Evolutionary conservation across 1,139 yeast species (phyloP), one percentile per base, ranked within the genome.

Genomic region (Diutina siamensis): DNA sequence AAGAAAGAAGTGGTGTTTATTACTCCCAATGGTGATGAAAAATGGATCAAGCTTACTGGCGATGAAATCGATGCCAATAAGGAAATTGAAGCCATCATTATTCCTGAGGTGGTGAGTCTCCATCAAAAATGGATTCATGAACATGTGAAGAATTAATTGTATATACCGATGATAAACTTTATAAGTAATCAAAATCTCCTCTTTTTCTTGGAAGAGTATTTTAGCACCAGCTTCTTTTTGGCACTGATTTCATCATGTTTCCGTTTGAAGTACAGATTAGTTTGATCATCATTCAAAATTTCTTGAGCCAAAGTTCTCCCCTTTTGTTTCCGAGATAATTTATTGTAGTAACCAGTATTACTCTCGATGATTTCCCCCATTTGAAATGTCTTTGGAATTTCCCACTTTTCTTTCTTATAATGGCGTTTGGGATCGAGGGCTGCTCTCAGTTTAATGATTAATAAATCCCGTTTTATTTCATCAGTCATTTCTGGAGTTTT

Each of bases 341-440:
- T 71, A n/a, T 83, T 69, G 63, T 71, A 84, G 60, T 73, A 86
- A 58, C 88, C 97, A 1, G 86, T 74, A 51, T 82, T 78, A 44
- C 89, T 94, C 55, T 84, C 94, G 19, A 89, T 63, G 34, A 92
- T 76, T 0, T 97, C 88, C 12, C 98, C 98, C 58, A 85, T 76
- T 51, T 89, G 94, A 61, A 92, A 88, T 52, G 71, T 78, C 57
- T 85, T 87, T 19, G 96, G 95, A 4, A 76, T 71, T 47, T 73
- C 74, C 83, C 94, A 85, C 51, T 80, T 82, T 48, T 84, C 94
- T 61, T 86, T 86, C 64, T 85, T 87, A 64, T 92, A 92, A 64
- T 88, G 96, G 56, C 97, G 77, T 63, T 92, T 92, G 4, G 97
- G 97, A 59, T 92, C 98, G 52, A 92, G 72, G 18, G 92, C 96